Base-by-base conservation (phyloP, 768 basidiomycete species). In the Melanogaster broomeanus region DNA sequence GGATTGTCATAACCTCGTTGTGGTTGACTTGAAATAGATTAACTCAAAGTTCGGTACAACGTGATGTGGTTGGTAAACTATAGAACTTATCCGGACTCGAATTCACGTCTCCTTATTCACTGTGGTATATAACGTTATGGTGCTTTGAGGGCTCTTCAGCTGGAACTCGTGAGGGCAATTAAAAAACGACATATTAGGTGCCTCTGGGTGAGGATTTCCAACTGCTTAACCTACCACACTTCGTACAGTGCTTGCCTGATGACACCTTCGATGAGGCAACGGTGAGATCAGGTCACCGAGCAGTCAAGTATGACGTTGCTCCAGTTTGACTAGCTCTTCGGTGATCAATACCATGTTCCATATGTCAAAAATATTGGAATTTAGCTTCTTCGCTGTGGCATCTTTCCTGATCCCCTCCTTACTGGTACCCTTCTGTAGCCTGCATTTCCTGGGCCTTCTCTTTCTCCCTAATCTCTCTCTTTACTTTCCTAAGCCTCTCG, bases 101-200 rank as follows among this genome's bases (percentile, higher is more conserved):
- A n/a, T n/a, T n/a, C n/a, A n/a, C n/a, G n/a, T n/a, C n/a, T n/a
- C n/a, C n/a, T n/a, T n/a, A n/a, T n/a, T n/a, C n/a, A n/a, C n/a
- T n/a, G n/a, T n/a, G n/a, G n/a, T n/a, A n/a, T n/a, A n/a, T n/a
- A n/a, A n/a, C n/a, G n/a, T n/a, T n/a, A n/a, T n/a, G n/a, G n/a
- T n/a, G 74, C 8, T 87, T 89, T 0, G 88, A 83, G 19, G 92
- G 77, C 66, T 93, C 90, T 63, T 90, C 88, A 2, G 90, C 88
- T 16, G n/a, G n/a, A n/a, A n/a, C n/a, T n/a, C n/a, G 85, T 87
- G 25, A 82, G 62, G 12, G 88, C 90, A 49, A 91, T 83, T 45
- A 91, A 66, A 68, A 93, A 88, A 18, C 88, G 78, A 16, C 88
- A 81, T 31, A n/a, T 34, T 35, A 9, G 19, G 10, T 27, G n/a